A percentile compares a stretch with the other conserved stretches of the same genome.
Evolutionary conservation across 2,329 filamentous ascomycete genomes (phyloP).

Genomic region (Xylaria sp.): DNA sequence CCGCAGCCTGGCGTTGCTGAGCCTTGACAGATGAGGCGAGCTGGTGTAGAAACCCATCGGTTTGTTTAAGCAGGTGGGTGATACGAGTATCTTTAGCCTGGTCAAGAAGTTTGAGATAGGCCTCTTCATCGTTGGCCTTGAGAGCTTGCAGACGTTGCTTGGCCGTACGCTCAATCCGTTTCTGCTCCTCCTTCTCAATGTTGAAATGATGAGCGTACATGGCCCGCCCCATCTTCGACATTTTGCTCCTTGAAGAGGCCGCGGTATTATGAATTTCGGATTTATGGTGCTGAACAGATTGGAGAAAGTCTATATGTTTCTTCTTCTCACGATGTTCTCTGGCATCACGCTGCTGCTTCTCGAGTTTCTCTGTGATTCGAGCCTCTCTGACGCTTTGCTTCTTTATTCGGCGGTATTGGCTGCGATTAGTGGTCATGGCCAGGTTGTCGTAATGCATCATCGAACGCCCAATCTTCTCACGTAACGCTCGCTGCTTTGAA

Average conservation of each 20-base stretch:
- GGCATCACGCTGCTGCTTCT: conserved; percentile 98
- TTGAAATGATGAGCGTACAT: conserved; percentile 93
- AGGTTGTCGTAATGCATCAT: conserved; percentile 97
- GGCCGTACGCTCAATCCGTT: conserved; percentile 94
- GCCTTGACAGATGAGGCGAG: conserved; percentile 93
- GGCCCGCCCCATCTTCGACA: conserved; percentile 86
- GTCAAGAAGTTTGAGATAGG: conserved; percentile 95
- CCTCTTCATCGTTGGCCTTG: conserved; percentile 99
- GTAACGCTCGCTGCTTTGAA: conserved; percentile 85
- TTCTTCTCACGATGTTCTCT: conserved; percentile 97
- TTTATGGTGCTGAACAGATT: conserved; percentile 85
- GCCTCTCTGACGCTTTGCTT: conserved; percentile 96
- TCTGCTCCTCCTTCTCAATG: conserved; percentile 99
- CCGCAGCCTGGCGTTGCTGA: conserved; percentile 85
- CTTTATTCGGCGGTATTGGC: conserved; percentile 92
- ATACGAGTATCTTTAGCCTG: conserved; percentile 99
- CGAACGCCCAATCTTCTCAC: conserved; percentile 87
- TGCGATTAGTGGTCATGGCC: conserved; percentile 95
- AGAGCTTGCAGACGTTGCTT: conserved; percentile 99
- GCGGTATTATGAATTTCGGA: conserved; percentile 79
- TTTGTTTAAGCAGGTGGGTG: conserved; percentile 94
- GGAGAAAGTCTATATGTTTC: conserved; percentile 92
- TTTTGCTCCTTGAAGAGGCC: conserved; percentile 75
- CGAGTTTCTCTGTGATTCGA: conserved; percentile 96
- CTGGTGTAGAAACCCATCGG: conserved; percentile 96